These are phyloP conservation scores for Dendrocalamus latiflorus DNA, from an alignment of 202 grass and related monocot species.

Conservation along the genomic window DNA sequence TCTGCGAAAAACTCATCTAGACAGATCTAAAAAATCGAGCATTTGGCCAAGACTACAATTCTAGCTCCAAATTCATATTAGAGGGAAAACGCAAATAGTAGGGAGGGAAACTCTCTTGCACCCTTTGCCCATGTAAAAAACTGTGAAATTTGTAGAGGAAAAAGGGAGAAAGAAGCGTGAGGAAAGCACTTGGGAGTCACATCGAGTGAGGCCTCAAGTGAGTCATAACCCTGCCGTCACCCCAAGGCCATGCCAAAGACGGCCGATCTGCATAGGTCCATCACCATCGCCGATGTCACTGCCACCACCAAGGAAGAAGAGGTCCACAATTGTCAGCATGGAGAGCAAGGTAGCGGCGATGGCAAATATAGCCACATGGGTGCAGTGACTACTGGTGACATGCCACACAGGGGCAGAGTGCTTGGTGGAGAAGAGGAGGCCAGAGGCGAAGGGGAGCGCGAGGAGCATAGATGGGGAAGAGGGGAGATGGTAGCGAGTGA, in stretches of 20 bases:
- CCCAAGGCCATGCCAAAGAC: constrained; percentile 15
- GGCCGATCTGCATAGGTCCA: constrained; percentile 13
- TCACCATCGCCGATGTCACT: background rate
- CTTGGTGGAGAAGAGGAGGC: constrained; percentile 60
- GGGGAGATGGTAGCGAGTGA: constrained; percentile 25
- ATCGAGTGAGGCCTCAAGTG: too few species aligned
- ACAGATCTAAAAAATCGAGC: too few species aligned
- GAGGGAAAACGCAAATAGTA: too few species aligned
- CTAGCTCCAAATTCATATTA: too few species aligned
- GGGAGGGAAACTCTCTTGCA: too few species aligned
- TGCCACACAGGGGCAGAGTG: constrained; percentile 34
- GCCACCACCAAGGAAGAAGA: constrained; percentile 30
- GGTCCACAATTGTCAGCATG: constrained; percentile 44
- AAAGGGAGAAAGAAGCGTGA: too few species aligned
- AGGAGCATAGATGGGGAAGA: constrained; percentile 35
- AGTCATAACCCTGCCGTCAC: too few species aligned
- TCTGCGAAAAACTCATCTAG: too few species aligned
- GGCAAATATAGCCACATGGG: constrained; percentile 49
- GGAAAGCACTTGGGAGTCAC: too few species aligned
- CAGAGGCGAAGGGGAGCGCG: constrained; percentile 57
- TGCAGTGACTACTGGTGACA: constrained; percentile 44
- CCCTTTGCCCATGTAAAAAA: too few species aligned
- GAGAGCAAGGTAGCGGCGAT: constrained; percentile 61
- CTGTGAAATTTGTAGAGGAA: too few species aligned
- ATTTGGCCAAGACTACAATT: too few species aligned